Evolutionary conservation across 2,329 filamentous ascomycete species (phyloP), one percentile per base, ranked within the genome.

Genomic region (Aphanoascus verrucosus): DNA sequence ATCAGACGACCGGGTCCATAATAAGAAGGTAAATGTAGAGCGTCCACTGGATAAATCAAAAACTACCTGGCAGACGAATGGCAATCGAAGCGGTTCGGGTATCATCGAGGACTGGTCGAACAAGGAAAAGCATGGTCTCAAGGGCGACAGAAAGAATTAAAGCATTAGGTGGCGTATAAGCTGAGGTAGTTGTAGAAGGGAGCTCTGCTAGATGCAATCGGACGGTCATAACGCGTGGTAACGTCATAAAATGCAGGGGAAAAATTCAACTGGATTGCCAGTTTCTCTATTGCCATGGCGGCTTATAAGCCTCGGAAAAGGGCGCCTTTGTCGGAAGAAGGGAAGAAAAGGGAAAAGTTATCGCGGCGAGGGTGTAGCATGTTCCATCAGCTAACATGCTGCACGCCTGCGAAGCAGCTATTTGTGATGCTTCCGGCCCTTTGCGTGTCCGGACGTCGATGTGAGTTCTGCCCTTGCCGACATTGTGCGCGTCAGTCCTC

Each of bases 401-500:
- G 37, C 23, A 32, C 15, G 12, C n/a, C 9, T 49, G 17, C n/a
- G 14, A 37, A 40, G 38, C 17, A 19, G 19, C 34, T 43, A 42
- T 28, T 50, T 50, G 31, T 50, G 47, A 43, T 63, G 65, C 58
- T 70, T 81, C 58, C 69, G 68, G 63, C 78, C 79, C 35, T 54
- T 59, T 28, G 54, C 47, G 35, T 72, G 70, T 50, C 76, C 74
- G 53, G 72, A 73, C 35, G 75, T 70, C 2, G 72, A 74, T 28
- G 75, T 71, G 49, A 82, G 76, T 64, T 82, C 81, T 62, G 75
- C 77, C 61, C 72, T 73, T 53, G 72, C 71, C 47, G 72, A 73
- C 73, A 76, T 74, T 52, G 80, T 82, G 63, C 88, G 87, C 81
- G 95, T 97, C 53, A 97, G 77, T 65, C 95, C 91, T 59, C 91